Percentiles rank a stretch among this genome's conserved stretches.
Evolutionary conservation across 108 stramenopile species (phyloP).

Genomic region (Cyclotella choctawhatcheeana): DNA sequence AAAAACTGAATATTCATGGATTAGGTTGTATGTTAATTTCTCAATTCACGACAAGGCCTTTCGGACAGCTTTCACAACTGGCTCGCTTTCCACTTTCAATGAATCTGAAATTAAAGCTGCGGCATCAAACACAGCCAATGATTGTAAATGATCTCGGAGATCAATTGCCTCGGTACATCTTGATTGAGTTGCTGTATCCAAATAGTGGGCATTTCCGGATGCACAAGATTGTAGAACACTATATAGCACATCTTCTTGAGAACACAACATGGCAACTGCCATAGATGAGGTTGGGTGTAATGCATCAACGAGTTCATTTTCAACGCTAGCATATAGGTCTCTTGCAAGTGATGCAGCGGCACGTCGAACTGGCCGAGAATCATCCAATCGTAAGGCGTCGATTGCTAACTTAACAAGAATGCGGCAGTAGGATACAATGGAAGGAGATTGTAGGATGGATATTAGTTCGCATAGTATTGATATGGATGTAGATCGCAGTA

Average conservation of each 20-base stretch:
- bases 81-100: constrained; percentile 26
- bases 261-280: constrained; percentile 53
- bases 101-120: constrained; percentile 32
- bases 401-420: constrained; percentile 44
- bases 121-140: constrained; percentile 49
- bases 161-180: constrained; percentile 76
- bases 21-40: too few relatives aligned
- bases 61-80: constrained; percentile 28
- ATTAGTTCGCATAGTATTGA: constrained; percentile 68
- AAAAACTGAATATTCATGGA: too few relatives aligned
- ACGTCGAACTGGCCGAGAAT: constrained; percentile 64
- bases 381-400: constrained; percentile 57
- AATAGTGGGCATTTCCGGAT: constrained; percentile 28
- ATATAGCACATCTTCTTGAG: constrained; percentile 56
- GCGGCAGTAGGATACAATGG: constrained; percentile 56
- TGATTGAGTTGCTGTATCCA: constrained; percentile 62
- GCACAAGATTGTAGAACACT: constrained; percentile 32
- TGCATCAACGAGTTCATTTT: constrained; percentile 46
- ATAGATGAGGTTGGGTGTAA: constrained; percentile 31
- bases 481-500: constrained; percentile 66
- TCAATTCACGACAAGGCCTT: constrained; percentile 21
- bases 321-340: constrained; percentile 61
- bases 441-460: constrained; percentile 32
- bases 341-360: constrained; percentile 70
- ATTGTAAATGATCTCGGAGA: constrained; percentile 48